These are phyloP conservation scores for Verticillium nonalfalfae DNA, from an alignment of 2,329 filamentous ascomycete species.

Conservation along the genomic window DNA sequence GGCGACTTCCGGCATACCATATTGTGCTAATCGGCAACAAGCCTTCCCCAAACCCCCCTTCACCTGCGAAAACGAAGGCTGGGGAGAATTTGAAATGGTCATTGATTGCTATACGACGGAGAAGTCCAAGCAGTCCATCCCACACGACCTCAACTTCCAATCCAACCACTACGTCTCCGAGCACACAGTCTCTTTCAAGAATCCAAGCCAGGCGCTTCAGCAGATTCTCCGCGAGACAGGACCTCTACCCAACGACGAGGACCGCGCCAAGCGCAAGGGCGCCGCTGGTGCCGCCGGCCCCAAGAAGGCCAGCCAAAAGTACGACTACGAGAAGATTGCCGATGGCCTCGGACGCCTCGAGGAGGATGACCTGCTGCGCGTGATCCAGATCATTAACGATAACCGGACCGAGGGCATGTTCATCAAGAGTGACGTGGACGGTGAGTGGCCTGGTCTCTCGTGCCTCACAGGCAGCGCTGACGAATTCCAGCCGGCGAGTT, in stretches of 20 bases:
- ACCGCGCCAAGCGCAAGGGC: constrained; percentile 48
- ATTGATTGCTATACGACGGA: constrained; percentile 79
- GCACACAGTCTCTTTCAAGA: constrained; percentile 81
- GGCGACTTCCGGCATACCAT: no score
- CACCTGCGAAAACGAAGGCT: constrained; percentile 86
- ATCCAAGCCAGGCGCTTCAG: constrained; percentile 82
- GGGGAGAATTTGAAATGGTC: constrained; percentile 96
- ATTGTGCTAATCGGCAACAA: constrained; percentile 23
- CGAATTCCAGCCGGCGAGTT: constrained; percentile 74
- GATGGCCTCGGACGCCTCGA: constrained; percentile 82
- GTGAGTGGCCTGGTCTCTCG: background rate
- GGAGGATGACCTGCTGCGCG: constrained; percentile 89
- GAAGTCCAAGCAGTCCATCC: constrained; percentile 76
- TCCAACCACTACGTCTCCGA: constrained; percentile 74
- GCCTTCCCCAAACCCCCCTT: constrained; percentile 83
- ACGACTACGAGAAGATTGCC: constrained; percentile 93
- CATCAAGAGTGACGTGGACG: constrained; percentile 91
- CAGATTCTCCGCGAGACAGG: constrained; percentile 77
- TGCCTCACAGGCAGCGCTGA: constrained; percentile 19
- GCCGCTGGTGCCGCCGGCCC: constrained; percentile 55
- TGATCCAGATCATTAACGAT: constrained; percentile 97
- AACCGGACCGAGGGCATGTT: constrained; percentile 93
- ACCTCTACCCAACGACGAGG: constrained; percentile 70
- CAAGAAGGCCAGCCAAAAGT: constrained; percentile 71
- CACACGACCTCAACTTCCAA: constrained; percentile 90